Percentiles rank a stretch among this genome's conserved stretches.
phyloP scores from a whole-genome alignment of 495 filamentous ascomycete genomes.

The Sordaria brevicollis region DNA sequence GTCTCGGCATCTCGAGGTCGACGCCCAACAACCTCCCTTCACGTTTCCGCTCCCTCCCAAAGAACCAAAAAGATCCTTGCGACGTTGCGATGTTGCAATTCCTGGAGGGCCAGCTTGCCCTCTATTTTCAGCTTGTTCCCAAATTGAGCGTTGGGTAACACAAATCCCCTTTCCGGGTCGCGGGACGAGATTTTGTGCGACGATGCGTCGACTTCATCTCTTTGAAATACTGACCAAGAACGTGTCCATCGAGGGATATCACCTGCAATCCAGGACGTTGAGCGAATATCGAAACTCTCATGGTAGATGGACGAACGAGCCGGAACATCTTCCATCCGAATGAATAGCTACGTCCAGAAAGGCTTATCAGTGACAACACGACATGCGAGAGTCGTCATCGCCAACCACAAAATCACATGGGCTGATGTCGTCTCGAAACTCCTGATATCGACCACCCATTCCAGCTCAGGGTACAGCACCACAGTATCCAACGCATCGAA shows the following conservation, averaged over 20 bases:
- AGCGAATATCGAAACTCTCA: background rate
- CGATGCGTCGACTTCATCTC: background rate
- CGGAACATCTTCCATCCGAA: background rate
- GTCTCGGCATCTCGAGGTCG: background rate
- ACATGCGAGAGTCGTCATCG: background rate
- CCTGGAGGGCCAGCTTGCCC: background rate
- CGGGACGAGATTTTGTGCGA: background rate
- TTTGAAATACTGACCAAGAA: background rate
- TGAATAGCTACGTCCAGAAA: background rate
- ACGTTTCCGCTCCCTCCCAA: background rate
- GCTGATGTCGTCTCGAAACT: background rate
- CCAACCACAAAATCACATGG: background rate
- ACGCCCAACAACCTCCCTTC: background rate
- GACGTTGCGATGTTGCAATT: background rate
- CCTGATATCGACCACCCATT: background rate
- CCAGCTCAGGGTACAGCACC: background rate
- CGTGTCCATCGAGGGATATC: background rate
- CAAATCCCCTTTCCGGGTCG: background rate
- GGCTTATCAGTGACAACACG: background rate
- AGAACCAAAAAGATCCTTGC: background rate
- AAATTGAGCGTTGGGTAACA: background rate
- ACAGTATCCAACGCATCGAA: background rate
- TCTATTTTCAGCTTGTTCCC: background rate
- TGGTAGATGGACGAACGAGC: too few relatives aligned
- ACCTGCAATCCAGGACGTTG: background rate